Evolutionary conservation across 2,329 filamentous ascomycete species (phyloP).

Genomic region (Colletotrichum sp.): DNA sequence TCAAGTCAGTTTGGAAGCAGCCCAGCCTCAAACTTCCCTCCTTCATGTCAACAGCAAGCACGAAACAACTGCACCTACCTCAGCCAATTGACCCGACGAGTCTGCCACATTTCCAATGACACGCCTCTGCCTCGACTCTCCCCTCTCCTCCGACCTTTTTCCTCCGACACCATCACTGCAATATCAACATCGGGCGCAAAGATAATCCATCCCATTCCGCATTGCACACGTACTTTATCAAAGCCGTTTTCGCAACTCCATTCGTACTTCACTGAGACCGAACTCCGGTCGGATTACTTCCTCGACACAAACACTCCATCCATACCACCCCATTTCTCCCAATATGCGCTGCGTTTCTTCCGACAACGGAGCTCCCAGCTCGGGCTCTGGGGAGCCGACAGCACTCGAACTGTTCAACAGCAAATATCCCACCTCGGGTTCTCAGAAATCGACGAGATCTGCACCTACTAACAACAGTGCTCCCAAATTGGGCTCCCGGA

Average conservation of each 20-base stretch:
- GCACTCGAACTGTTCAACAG: background rate
- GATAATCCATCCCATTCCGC: background rate
- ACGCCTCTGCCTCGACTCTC: background rate
- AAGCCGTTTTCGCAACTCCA: background rate
- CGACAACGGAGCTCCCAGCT: background rate
- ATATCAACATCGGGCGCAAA: background rate
- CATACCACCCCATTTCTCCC: background rate
- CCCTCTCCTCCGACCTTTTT: background rate
- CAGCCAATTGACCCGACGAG: background rate
- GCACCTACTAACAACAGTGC: background rate
- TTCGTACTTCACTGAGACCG: background rate
- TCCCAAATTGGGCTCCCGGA: background rate
- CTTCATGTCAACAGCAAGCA: background rate
- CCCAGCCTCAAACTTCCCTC: background rate
- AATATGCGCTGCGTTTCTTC: background rate
- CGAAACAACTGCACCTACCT: background rate
- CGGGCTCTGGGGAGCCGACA: background rate
- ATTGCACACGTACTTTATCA: background rate
- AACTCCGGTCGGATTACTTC: background rate
- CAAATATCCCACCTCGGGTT: background rate
- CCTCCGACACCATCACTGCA: background rate
- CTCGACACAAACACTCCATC: background rate
- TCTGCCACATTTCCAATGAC: background rate
- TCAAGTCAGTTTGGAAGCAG: background rate
- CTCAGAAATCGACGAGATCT: background rate